Evolutionary conservation across 2,329 filamentous ascomycete species (phyloP), one percentile per base, ranked within the genome.

Genomic region (Monilinia fructicola): DNA sequence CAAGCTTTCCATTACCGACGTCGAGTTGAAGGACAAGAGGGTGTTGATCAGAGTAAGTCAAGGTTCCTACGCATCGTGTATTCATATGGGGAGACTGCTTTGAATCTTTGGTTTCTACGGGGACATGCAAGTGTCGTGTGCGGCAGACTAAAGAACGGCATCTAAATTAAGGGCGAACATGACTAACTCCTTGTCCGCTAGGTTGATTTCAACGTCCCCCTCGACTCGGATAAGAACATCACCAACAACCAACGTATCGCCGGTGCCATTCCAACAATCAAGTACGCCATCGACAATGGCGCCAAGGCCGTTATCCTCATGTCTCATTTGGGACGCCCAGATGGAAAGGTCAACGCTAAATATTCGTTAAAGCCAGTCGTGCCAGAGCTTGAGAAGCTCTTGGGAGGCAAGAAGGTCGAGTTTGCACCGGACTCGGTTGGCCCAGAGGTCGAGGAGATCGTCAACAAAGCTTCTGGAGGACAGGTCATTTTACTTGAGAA

Each of bases 161-260:
- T 38, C n/a, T 26, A 61, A 61, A 61, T 26, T 31, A 31, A 35
- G 9, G 44, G 44, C 53, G 35, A 53, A 55, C 48, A 7, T 59
- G 38, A 68, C 70, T 76, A 74, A 72, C 76, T 6, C 64, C 21
- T 31, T 58, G 60, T 23, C 38, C 53, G 14, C 62, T 76, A 97
- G 93, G 94, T 99, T 80, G 95, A 99, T 87, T 99, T 99, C 89
- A 99, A 99, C 82, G 96, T 99, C 67, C 95, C 95, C 71, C 92
- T 99, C 77, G 93, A 99, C 78, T 87, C 84, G 74, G 85, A 95
- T 78, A 96, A 93, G 84, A 93, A 96, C 67, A 87, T 99, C 80
- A 98, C 95, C 80, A 99, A 99, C 87, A 92, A 90, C 82, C 95
- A 99, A 84, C 93, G 95, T 80, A 99, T 99, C 77, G 93, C 92